Percentiles rank a stretch among this genome's conserved stretches.
Evolutionary conservation across 2,329 filamentous ascomycete genomes (phyloP).

Genomic region (Diaporthe sp.): DNA sequence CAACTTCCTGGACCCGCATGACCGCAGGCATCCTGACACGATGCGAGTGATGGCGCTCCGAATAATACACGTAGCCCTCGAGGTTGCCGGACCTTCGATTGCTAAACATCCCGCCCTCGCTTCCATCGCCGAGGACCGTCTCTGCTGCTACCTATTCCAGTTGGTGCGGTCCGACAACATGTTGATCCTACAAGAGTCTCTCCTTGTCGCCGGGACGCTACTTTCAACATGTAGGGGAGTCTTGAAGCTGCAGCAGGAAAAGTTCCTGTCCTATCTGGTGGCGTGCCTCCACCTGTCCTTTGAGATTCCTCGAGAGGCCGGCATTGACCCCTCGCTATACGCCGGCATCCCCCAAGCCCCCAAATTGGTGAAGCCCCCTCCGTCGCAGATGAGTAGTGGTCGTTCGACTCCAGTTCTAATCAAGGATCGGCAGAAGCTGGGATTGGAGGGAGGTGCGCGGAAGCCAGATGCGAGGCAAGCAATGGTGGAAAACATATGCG

Average conservation of each 20-base stretch:
- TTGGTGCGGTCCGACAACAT: conserved; percentile 97
- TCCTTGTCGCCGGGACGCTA: conserved; percentile 92
- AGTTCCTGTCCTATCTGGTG: conserved; percentile 94
- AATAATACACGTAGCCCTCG: conserved; percentile 96
- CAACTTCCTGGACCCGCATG: conserved; percentile 92
- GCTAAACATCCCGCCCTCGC: conserved; percentile 91
- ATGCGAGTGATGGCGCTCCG: conserved; percentile 98
- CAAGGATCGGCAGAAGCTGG: conserved; percentile 92
- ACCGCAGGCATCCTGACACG: conserved; percentile 91
- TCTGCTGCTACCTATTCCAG: conserved; percentile 96
- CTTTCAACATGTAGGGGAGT: conserved; percentile 91
- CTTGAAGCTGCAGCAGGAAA: conserved; percentile 94
- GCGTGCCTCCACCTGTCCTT: conserved; percentile 95
- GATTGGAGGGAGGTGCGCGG: conserved; percentile 89
- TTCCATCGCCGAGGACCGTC: conserved; percentile 88
- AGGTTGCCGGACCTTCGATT: conserved; percentile 96
- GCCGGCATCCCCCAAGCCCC: conserved; percentile 93
- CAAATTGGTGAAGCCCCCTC: conserved; percentile 83
- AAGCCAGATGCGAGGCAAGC: conserved; percentile 97
- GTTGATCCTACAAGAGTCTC: conserved; percentile 91
- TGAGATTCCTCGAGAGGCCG: conserved; percentile 90
- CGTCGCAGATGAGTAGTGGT: conserved; percentile 82
- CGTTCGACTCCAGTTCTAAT: conserved; percentile 91
- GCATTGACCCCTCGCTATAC: conserved; percentile 92
- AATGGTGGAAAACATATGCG: conserved; percentile 97